Evolutionary conservation across 345 rosid species (phyloP).

Genomic region (Boechera retrofracta): DNA sequence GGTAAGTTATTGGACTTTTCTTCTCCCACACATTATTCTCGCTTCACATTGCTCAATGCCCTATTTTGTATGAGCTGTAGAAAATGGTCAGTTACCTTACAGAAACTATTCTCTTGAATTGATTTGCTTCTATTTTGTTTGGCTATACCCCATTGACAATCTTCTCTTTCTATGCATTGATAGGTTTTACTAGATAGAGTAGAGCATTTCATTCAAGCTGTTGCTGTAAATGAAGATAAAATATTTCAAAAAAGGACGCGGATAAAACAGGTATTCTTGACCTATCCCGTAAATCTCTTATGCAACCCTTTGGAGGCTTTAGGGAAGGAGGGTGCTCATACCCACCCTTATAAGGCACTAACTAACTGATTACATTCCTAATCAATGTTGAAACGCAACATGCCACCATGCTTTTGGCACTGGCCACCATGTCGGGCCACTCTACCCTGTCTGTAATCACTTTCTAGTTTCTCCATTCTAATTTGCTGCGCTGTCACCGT

Average conservation of each 20-base stretch:
- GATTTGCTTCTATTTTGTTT: neutral
- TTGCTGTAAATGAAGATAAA: conserved; percentile 86
- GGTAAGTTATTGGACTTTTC: conserved; percentile 55
- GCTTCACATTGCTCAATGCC: neutral
- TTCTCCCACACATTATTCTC: conserved; percentile 19
- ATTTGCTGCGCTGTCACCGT: too few relatives aligned
- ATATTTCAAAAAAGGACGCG: conserved; percentile 97
- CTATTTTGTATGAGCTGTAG: conserved; percentile 21
- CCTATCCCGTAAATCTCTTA: conserved; percentile 2
- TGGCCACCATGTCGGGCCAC: too few relatives aligned
- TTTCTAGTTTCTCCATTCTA: too few relatives aligned
- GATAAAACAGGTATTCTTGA: conserved; percentile 68
- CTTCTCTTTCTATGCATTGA: conserved; percentile 9
- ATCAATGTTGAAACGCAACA: too few relatives aligned
- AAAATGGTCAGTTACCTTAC: conserved; percentile 15
- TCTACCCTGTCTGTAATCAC: too few relatives aligned
- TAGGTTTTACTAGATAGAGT: conserved; percentile 88
- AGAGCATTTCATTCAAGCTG: conserved; percentile 85
- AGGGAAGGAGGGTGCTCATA: conserved; percentile 17
- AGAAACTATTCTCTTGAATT: neutral
- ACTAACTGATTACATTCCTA: too few relatives aligned
- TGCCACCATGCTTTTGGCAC: too few relatives aligned
- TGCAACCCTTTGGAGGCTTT: conserved; percentile 13
- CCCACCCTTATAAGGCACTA: conserved; percentile 6
- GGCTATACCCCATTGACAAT: neutral